Evolutionary conservation across 352 stramenopile species (phyloP).

Genomic region (Phytophthora chlamydospora): DNA sequence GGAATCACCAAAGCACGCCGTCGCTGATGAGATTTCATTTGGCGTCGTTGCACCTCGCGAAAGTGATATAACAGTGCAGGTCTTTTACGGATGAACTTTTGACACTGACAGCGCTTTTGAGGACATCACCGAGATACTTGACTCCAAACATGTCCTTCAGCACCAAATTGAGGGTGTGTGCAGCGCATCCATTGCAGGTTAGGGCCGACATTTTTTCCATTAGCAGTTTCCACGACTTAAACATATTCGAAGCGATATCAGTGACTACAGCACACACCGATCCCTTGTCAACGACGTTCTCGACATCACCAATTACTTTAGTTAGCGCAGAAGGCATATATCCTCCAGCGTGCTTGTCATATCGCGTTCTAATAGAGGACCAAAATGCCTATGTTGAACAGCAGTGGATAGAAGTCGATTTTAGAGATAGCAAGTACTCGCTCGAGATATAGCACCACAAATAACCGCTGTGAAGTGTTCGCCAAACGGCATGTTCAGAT

Average conservation of each 20-base stretch:
- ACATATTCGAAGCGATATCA: constrained; percentile 10
- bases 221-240: constrained; percentile 11
- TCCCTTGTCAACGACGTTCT: neutral
- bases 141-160: constrained; percentile 11
- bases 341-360: constrained; percentile 10
- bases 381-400: too few relatives aligned
- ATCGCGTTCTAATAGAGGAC: constrained; percentile 6
- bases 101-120: constrained; percentile 1
- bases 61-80: constrained; percentile 14
- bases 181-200: constrained; percentile 10
- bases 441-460: too few relatives aligned
- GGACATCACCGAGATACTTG: neutral
- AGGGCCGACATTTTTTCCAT: neutral
- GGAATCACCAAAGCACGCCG: constrained; percentile 1
- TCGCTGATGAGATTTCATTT: neutral
- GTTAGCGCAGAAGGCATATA: constrained; percentile 1
- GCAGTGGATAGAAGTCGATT: too few relatives aligned
- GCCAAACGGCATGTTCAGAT: too few relatives aligned
- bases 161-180: constrained; percentile 12
- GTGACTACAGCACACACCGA: constrained; percentile 8
- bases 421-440: too few relatives aligned
- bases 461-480: too few relatives aligned
- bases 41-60: neutral
- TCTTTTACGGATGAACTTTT: constrained; percentile 12
- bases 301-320: constrained; percentile 8